Evolutionary conservation across 129 eudicot species (phyloP), one percentile per base, ranked within the genome.

Genomic region (Arctium minus): DNA sequence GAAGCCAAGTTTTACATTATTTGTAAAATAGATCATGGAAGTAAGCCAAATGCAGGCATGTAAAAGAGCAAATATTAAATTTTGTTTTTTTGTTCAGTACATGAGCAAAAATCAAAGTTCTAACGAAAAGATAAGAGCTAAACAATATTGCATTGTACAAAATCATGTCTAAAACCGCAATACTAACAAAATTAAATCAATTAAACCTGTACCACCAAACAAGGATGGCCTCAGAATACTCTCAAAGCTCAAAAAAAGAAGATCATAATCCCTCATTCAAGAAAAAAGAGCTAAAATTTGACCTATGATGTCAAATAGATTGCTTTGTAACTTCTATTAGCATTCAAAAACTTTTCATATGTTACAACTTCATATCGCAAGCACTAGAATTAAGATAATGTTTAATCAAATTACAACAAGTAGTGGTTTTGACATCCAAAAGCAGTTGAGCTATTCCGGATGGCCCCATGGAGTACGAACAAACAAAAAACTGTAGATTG

Each of bases 91-190:
- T 18, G 81, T 68, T 75, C 70, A 74, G 36, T 74, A 69, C 18
- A 32, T 22, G n/a, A 69, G 39, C 69, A 76, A 76, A 69, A 33
- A 35, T 22, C 35, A 70, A 76, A 74, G 62, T 7, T 82, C 5
- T 46, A 69, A 48, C 35, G 32, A 44, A 36, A 40, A 76, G 27
- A 68, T 12, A 48, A 60, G 17, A 38, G 73, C 18, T 56, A 73
- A 73, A 73, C 56, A 81, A 22, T 38, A 81, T 56, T 81, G 71
- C 83, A 79, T 79, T 69, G 76, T 44, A 42, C 53, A 31, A 69
- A 70, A 70, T 31, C 10, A 69, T 44, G 70, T 31, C 70, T 0
- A 17, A 38, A 44, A 36, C 82, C 12, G 39, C 62, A 40, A 76
- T 31, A 39, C 79, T 15, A 32, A 42, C 62, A 75, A 76, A 70